Base-by-base conservation (phyloP, 768 basidiomycete genomes). In the Phanerochaete sordida region DNA sequence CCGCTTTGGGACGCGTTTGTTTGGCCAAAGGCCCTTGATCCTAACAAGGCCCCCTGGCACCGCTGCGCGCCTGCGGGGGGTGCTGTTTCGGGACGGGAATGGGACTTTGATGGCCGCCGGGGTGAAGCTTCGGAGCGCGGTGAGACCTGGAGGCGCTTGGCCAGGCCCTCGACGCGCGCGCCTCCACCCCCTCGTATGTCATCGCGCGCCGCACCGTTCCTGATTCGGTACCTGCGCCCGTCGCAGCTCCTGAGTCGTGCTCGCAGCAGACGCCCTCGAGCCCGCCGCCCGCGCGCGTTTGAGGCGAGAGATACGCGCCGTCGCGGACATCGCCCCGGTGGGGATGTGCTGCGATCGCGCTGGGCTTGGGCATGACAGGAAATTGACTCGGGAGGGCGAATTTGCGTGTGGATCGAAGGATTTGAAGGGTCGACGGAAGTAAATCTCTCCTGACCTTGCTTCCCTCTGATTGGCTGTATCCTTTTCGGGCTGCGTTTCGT, bases 11-110 rank as follows among this genome's bases (percentile, higher is more conserved):
- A 39, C 53, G 37, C 11, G 33, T 24, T 26, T 54, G 37, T 54
- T 54, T 54, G 53, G 53, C 53, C n/a, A 54, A 54, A 6, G n/a
- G 53, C 53, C 53, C 43, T 37, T 54, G 53, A 54, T 39, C 53
- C 53, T 54, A 54, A 54, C 53, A 54, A 54, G 21, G 53, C 13
- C 53, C 53, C 53, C 53, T 23, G 37, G 33, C 9, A 54, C 53
- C 53, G 37, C 35, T 26, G 15, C 51, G 51, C 31, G 31, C 19
- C 19, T 30, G 30, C 16, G 8, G 16, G 28, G 28, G 21, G 31
- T 19, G 23, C 39, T 39, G 33, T 54, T 39, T 39, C 31, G 30
- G 27, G 50, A 28, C 16, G 44, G 27, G 48, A 3, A 23, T 49
- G 26, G 50, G 19, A 19, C 39, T 12, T 19, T 48, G 47, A 48